Evolutionary conservation across 2,329 filamentous ascomycete species (phyloP).

Genomic region (Grosmannia serpens): DNA sequence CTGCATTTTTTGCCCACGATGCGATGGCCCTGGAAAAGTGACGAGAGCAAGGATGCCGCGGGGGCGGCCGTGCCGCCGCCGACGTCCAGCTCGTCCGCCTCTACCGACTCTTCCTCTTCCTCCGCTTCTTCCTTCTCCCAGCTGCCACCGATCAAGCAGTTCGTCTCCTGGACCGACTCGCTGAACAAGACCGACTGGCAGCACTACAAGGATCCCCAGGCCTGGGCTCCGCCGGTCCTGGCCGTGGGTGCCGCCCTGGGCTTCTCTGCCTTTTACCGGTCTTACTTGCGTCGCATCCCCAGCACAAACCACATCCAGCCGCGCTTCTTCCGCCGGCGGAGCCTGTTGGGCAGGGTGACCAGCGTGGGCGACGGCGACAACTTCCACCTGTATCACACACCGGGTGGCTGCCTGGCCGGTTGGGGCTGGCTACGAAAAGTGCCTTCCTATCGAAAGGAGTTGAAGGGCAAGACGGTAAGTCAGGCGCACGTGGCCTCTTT

Average conservation of each 20-base stretch:
- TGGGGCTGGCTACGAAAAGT: constrained; percentile 87
- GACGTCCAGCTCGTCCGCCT: neutral
- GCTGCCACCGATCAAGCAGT: neutral
- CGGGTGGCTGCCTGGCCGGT: constrained; percentile 73
- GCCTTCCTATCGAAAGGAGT: constrained; percentile 53
- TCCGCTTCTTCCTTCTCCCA: neutral
- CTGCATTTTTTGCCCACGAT: constrained; percentile 5
- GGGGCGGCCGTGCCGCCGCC: neutral
- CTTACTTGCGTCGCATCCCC: constrained; percentile 75
- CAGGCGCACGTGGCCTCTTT: neutral
- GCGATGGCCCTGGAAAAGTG: constrained; percentile 8
- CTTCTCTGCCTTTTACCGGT: constrained; percentile 52
- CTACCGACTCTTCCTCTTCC: neutral
- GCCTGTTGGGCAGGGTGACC: constrained; percentile 75
- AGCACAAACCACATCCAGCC: constrained; percentile 64
- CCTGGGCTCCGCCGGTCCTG: constrained; percentile 40
- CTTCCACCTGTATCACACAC: constrained; percentile 89
- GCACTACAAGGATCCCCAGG: constrained; percentile 42
- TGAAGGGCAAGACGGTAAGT: constrained; percentile 68
- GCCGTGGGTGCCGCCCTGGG: constrained; percentile 44
- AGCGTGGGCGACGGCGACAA: constrained; percentile 95
- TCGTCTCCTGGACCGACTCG: constrained; percentile 25
- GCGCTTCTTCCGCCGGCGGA: constrained; percentile 61
- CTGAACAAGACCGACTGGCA: constrained; percentile 39
- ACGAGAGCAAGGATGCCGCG: constrained; percentile 2